Evolutionary conservation across 306 rosid species (phyloP).

Genomic region (Gastrolobium bilobum): DNA sequence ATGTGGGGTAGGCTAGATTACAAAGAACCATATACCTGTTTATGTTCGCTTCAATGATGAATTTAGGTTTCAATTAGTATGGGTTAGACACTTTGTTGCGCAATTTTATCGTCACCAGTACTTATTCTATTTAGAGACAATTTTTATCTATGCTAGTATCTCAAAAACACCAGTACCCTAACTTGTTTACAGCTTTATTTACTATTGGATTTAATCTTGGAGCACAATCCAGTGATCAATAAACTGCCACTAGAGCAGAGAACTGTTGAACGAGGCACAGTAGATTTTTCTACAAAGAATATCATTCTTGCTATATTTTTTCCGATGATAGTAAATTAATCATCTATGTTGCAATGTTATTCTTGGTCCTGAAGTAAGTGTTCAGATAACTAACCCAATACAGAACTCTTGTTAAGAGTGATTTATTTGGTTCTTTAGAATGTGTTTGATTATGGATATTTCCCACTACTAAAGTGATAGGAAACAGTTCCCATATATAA

Average conservation of each 20-base stretch:
- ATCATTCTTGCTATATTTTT: slow-evolving; percentile 6
- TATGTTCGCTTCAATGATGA: slow-evolving; percentile 39
- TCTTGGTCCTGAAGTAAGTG: background rate
- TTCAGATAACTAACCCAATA: slow-evolving; percentile 1
- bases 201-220: slow-evolving; percentile 11
- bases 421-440: slow-evolving; percentile 10
- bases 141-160: slow-evolving; percentile 1
- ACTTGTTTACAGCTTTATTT: background rate
- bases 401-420: slow-evolving; percentile 5
- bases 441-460: background rate
- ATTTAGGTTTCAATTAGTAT: slow-evolving; percentile 22
- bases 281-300: background rate
- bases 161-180: background rate
- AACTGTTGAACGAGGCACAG: slow-evolving; percentile 5
- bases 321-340: slow-evolving; percentile 23
- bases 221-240: background rate
- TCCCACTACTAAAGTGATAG: background rate
- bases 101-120: slow-evolving; percentile 16
- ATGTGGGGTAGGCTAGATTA: slow-evolving; percentile 63
- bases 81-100: slow-evolving; percentile 24
- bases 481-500: too few species aligned
- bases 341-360: background rate
- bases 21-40: slow-evolving; percentile 18
- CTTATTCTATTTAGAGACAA: background rate
- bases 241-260: background rate